Evolutionary conservation across 352 stramenopile genomes (phyloP).

Genomic region (Phytopythium kandeliae): DNA sequence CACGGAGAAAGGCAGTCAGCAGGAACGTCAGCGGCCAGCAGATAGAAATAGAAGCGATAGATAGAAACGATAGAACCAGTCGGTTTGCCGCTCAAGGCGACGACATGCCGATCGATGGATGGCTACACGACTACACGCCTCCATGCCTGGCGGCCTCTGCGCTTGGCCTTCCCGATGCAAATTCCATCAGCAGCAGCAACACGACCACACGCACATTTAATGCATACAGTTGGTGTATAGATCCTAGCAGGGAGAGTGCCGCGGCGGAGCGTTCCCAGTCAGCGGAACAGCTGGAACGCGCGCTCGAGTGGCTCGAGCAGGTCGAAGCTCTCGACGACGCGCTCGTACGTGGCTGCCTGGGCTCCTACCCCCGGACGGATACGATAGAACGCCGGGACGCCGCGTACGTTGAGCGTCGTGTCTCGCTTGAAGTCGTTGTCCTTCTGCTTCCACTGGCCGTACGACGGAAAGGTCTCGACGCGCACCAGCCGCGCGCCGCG

Average conservation of each 20-base stretch:
- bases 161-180: too few species aligned
- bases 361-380: neutral
- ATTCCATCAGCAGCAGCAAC: too few species aligned
- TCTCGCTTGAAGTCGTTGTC: constrained; percentile 57
- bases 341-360: neutral
- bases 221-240: too few species aligned
- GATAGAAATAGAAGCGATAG: too few species aligned
- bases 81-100: too few species aligned
- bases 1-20: too few species aligned
- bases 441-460: constrained; percentile 63
- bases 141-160: too few species aligned
- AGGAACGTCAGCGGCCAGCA: too few species aligned
- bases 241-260: too few species aligned
- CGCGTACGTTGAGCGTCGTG: constrained; percentile 40
- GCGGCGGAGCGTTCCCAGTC: neutral
- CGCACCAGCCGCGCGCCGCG: constrained; percentile 45
- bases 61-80: neutral
- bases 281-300: neutral
- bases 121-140: too few species aligned
- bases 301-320: constrained; percentile 3
- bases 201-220: too few species aligned
- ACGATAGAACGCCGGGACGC: constrained; percentile 57
- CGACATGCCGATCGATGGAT: too few species aligned
- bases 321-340: constrained; percentile 5
- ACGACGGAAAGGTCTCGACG: constrained; percentile 48